Conservation (phyloP, 441 rosid species). For the Metrosideros polymorpha region DNA sequence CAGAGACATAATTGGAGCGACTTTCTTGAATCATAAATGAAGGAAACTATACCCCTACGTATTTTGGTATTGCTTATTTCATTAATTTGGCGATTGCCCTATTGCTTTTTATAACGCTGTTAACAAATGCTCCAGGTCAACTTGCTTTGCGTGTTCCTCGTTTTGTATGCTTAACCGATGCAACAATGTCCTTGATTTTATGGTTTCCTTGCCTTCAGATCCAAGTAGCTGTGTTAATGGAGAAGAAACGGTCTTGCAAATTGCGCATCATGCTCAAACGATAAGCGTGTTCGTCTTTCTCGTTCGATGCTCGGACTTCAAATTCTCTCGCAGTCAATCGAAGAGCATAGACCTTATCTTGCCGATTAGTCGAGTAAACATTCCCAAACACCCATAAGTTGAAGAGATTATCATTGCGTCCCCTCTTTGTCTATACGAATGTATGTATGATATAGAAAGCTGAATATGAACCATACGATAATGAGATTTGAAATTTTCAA, state of each 20-base stretch:
- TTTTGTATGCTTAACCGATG: not conserved
- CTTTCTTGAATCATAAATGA: not conserved
- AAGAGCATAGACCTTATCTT: not conserved
- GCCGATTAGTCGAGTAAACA: no score
- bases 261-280: not conserved
- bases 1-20: not conserved
- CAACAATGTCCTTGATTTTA: not conserved
- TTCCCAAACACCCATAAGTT: not conserved
- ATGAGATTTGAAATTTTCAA: not conserved
- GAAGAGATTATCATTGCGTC: not conserved
- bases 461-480: not conserved
- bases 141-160: not conserved
- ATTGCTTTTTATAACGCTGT: not conserved
- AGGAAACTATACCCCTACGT: not conserved
- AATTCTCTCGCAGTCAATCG: not conserved
- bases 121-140: not conserved
- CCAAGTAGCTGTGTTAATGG: not conserved
- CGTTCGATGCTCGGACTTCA: rapidly evolving
- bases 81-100: not conserved
- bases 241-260: not conserved
- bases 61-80: not conserved
- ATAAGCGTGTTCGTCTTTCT: not conserved
- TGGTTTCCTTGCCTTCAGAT: not conserved
- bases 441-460: not conserved
- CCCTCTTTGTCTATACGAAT: not conserved